Conservation (phyloP, 306 rosid genomes). For the Vigna hirtella region DNA sequence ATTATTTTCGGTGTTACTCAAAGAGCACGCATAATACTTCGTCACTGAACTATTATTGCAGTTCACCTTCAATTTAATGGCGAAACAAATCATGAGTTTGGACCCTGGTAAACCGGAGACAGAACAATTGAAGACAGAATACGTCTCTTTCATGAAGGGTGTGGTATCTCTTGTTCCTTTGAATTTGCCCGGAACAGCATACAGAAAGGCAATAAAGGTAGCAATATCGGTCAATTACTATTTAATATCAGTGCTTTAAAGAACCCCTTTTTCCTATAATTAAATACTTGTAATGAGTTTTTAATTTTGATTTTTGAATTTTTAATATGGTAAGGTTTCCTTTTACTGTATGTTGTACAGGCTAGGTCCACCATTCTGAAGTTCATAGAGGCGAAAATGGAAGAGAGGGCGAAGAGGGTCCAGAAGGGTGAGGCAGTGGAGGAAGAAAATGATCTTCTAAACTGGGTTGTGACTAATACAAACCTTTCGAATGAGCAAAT, state of each 20-base stretch:
- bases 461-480: slow-evolving; percentile 86
- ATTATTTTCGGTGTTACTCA: too few species aligned
- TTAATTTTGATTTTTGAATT: background rate
- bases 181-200: slow-evolving; percentile 90
- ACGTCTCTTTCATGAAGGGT: slow-evolving; percentile 92
- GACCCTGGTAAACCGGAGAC: slow-evolving; percentile 87
- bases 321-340: background rate
- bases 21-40: too few species aligned
- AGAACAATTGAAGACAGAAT: slow-evolving; percentile 78
- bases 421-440: slow-evolving; percentile 40
- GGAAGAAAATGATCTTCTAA: slow-evolving; percentile 84
- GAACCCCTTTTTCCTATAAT: background rate
- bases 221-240: background rate
- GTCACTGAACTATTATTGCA: slow-evolving; percentile 41
- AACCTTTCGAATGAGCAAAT: slow-evolving; percentile 89
- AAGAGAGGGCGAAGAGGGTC: slow-evolving; percentile 36
- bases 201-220: slow-evolving; percentile 83
- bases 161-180: slow-evolving; percentile 75
- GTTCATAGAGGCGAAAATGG: slow-evolving; percentile 50
- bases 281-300: background rate
- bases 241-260: background rate
- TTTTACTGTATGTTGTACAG: slow-evolving; percentile 23
- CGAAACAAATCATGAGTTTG: slow-evolving; percentile 86
- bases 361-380: slow-evolving; percentile 63
- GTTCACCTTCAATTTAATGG: slow-evolving; percentile 95